phyloP scores from a whole-genome alignment of 192 early-diverging fungal species.

The Lobosporangium transversale region DNA sequence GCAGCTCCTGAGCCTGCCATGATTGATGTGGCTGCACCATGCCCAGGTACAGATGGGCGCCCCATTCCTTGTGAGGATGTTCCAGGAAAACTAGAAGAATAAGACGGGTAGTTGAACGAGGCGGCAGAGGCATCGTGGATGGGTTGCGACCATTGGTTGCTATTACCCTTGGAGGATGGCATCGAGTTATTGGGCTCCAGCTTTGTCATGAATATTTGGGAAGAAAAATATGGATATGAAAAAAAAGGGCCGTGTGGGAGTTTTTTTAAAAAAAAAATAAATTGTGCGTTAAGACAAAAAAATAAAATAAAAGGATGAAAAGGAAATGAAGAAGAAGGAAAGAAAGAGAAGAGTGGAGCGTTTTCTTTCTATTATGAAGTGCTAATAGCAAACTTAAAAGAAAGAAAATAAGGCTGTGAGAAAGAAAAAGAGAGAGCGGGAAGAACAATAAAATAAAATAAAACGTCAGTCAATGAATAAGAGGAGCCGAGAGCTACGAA shows the following conservation, averaged over 20 bases:
- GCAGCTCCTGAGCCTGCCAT: slow-evolving; percentile 17
- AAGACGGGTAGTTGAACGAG: slow-evolving; percentile 29
- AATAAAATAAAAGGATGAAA: neutral
- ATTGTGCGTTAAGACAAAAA: neutral
- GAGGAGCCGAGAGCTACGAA: neutral
- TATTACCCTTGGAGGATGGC: slow-evolving; percentile 36
- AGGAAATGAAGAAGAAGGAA: neutral
- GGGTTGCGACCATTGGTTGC: slow-evolving; percentile 40
- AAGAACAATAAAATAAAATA: neutral
- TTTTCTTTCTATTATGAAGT: no score
- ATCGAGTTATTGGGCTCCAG: slow-evolving; percentile 38
- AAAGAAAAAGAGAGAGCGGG: neutral
- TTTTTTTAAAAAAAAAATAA: neutral
- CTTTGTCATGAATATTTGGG: slow-evolving; percentile 36
- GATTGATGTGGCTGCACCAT: slow-evolving; percentile 8
- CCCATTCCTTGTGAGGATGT: slow-evolving; percentile 10
- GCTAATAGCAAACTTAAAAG: no score
- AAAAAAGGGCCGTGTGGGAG: neutral
- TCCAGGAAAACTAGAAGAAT: slow-evolving; percentile 27
- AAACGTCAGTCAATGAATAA: no score
- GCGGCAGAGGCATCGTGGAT: slow-evolving; percentile 19
- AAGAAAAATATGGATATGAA: neutral
- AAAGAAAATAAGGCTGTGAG: neutral
- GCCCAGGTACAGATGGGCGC: slow-evolving; percentile 10
- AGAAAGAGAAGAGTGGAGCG: neutral